Base-by-base conservation (phyloP, 2,329 filamentous ascomycete species). In the Venturiaceae sp. region DNA sequence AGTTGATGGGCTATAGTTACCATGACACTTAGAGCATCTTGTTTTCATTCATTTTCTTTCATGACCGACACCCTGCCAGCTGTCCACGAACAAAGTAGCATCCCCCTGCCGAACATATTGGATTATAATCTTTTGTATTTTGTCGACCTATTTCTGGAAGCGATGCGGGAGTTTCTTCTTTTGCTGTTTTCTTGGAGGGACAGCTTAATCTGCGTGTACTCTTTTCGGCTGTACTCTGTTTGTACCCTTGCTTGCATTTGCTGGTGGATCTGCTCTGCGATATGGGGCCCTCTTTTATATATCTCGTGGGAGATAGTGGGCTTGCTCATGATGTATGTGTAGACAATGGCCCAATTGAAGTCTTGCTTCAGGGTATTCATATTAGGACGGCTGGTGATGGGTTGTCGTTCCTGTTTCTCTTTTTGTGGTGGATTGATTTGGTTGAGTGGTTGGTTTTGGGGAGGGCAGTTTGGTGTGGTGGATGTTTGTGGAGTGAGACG, bases 1-100 rank as follows among this genome's bases (percentile, higher is more conserved):
- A 58, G 81, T 83, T 66, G 72, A 67, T 11, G 63, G 63, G 37
- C 54, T 57, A 2, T 57, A 50, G 16, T 9, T 13, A 11, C 21
- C 13, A n/a, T n/a, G 21, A 23, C 14, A 3, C 9, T 16, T 16
- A 33, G 21, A 30, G 19, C 50, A 23, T 14, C n/a, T 53, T 30
- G 4, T 37, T 30, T 34, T 37, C 33, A 13, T 21, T 16, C 52
- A 21, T n/a, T 53, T 37, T 53, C 26, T 28, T 56, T 56, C 21
- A 28, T 28, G 4, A 39, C 26, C 16, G 23, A 44, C 37, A 39
- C 33, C 34, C 36, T 56, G 30, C 54, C 33, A 34, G 39, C 54
- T 16, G 23, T 2, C 19, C 34, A 53, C 34, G 46, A 52, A 28
- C 5, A 28, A 28, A n/a, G 7, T 53, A 26, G 52, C 32, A 53